Evolutionary conservation across 2,329 filamentous ascomycete genomes (phyloP).

Genomic region (Calcarisporium arbuscula): DNA sequence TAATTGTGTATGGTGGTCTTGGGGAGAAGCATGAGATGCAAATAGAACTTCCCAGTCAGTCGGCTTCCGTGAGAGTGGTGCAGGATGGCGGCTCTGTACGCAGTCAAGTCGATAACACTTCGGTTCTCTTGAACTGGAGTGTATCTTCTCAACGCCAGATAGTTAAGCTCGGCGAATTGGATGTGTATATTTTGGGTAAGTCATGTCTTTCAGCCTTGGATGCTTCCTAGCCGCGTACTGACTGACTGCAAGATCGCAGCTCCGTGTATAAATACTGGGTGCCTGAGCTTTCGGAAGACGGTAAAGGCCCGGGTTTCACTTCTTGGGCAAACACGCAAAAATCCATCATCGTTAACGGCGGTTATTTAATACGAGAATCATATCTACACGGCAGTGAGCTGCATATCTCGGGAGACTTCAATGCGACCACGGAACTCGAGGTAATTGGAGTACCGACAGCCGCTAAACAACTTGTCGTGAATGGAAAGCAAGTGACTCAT

Average conservation of each 20-base stretch:
- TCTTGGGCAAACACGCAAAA: conserved; percentile 27
- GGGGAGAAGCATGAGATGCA: conserved; percentile 59
- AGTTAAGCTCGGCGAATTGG: conserved; percentile 29
- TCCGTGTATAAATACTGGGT: conserved; percentile 66
- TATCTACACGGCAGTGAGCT: conserved; percentile 49
- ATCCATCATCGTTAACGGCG: conserved; percentile 54
- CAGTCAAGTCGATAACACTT: conserved; percentile 11
- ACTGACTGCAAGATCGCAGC: conserved; percentile 57
- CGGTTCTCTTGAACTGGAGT: conserved; percentile 25
- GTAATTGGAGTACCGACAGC: conserved; percentile 55
- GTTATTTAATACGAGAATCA: conserved; percentile 58
- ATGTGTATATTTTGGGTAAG: conserved; percentile 33
- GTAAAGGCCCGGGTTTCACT: conserved; percentile 21
- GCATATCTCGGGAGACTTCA: conserved; percentile 64
- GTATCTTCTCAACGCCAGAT: conserved; percentile 21
- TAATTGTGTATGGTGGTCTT: conserved; percentile 58
- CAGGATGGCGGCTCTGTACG: conserved; percentile 22
- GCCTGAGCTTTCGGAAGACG: conserved; percentile 40
- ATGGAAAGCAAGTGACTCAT: conserved; percentile 30
- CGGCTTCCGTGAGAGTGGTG: conserved; percentile 10
- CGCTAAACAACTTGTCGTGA: conserved; percentile 38
- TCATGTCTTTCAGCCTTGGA: too few relatives aligned
- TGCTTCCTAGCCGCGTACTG: too few relatives aligned
- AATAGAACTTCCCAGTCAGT: conserved; percentile 14
- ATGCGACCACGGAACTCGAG: conserved; percentile 60